These are phyloP conservation scores for Penicillium pulvis DNA, from an alignment of 495 filamentous ascomycete species.

Conservation along the genomic window DNA sequence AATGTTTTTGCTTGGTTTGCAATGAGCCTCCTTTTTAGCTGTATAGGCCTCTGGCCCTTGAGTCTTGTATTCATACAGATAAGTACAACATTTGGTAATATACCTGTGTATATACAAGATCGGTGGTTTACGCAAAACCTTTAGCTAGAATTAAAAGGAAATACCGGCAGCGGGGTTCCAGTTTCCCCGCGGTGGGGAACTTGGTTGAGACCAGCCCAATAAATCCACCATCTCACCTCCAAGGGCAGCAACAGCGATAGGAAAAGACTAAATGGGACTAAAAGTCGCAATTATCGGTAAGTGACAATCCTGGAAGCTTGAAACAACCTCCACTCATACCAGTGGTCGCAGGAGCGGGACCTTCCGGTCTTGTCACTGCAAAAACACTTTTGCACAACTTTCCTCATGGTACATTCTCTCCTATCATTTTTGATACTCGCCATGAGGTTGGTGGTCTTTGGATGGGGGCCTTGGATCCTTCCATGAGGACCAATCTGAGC, in stretches of 20 bases:
- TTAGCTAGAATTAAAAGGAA: too few species aligned
- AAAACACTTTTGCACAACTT: slow-evolving; percentile 71
- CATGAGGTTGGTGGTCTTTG: slow-evolving; percentile 75
- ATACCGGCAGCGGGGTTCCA: background rate
- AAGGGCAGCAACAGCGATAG: background rate
- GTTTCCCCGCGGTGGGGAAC: background rate
- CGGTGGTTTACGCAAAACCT: too few species aligned
- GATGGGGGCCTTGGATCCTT: slow-evolving; percentile 58
- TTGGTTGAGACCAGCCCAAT: background rate
- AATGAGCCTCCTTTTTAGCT: too few species aligned
- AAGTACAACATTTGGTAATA: too few species aligned
- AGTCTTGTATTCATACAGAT: too few species aligned
- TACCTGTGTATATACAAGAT: too few species aligned
- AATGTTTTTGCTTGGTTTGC: too few species aligned
- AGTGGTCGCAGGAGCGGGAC: slow-evolving; percentile 64
- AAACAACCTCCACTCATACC: slow-evolving; percentile 4
- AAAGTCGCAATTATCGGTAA: slow-evolving; percentile 67
- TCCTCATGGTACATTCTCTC: slow-evolving; percentile 58
- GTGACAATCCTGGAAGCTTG: slow-evolving; percentile 15
- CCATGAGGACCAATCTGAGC: slow-evolving; percentile 79
- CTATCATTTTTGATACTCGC: slow-evolving; percentile 71
- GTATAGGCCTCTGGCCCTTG: too few species aligned
- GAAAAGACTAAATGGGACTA: background rate
- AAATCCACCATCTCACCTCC: background rate
- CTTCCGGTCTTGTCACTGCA: slow-evolving; percentile 78